Evolutionary conservation across 305 asterid species (phyloP).

Genomic region (Fraxinus latifolia): DNA sequence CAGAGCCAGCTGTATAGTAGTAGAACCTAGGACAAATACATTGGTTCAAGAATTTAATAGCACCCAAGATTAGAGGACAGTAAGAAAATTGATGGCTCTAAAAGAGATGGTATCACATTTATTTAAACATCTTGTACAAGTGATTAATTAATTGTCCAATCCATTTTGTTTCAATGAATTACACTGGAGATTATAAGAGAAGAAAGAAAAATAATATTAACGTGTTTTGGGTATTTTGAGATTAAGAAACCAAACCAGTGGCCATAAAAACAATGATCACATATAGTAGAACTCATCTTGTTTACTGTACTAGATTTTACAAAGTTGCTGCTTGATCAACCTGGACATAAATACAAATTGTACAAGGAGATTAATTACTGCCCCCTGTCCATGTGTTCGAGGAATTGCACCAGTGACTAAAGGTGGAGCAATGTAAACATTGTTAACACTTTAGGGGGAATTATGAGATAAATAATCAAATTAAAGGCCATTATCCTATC

Average conservation of each 20-base stretch:
- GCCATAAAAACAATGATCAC: not conserved
- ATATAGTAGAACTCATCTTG: not conserved
- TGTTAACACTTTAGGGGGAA: not conserved
- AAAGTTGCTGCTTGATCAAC: not conserved
- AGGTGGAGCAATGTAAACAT: not conserved
- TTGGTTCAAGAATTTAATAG: not conserved
- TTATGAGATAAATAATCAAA: not conserved
- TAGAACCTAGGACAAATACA: slow-evolving; percentile 35
- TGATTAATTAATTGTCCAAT: not conserved
- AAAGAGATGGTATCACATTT: not conserved
- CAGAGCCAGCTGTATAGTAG: slow-evolving; percentile 54
- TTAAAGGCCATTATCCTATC: not conserved
- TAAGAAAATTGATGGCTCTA: not conserved
- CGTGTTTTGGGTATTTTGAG: not conserved
- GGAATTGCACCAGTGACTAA: not conserved
- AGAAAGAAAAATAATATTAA: not conserved
- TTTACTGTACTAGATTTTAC: not conserved
- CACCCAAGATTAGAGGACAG: not conserved
- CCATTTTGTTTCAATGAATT: not conserved
- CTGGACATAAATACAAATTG: not conserved
- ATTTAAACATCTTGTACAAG: not conserved
- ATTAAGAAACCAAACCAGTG: not conserved
- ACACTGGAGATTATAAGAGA: not conserved
- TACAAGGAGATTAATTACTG: not conserved
- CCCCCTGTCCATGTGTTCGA: not conserved